phyloP scores from a whole-genome alignment of 202 grass and related monocot species.

The Panicum virgatum region DNA sequence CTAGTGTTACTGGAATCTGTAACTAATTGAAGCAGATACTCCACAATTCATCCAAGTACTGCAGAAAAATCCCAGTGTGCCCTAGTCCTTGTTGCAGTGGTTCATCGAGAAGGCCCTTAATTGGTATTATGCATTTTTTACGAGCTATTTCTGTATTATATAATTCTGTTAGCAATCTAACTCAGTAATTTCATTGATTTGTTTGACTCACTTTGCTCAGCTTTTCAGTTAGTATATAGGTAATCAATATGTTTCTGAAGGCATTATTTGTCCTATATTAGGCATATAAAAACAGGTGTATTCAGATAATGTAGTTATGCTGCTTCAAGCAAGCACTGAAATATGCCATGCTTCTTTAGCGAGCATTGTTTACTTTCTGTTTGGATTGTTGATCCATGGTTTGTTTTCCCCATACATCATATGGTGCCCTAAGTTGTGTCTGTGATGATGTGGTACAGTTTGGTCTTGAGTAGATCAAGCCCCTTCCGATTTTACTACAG shows the following conservation, averaged over 20 bases:
- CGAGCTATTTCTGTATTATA: background rate
- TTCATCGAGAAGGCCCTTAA: background rate
- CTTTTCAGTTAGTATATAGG: background rate
- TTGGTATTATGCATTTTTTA: background rate
- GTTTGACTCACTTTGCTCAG: background rate
- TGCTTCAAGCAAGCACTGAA: background rate
- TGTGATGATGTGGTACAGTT: background rate
- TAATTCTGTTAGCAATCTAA: background rate
- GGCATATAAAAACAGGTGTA: background rate
- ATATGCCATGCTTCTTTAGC: background rate
- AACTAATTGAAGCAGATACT: background rate
- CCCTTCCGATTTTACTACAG: background rate
- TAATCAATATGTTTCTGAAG: constrained; percentile 27
- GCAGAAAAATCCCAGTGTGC: background rate
- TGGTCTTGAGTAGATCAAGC: background rate
- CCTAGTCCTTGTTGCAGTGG: background rate
- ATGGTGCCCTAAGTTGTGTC: background rate
- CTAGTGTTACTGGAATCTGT: background rate
- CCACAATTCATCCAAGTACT: background rate
- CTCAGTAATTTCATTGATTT: background rate
- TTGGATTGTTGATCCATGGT: background rate
- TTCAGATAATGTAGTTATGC: background rate
- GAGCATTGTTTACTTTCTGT: background rate
- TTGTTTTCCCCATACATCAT: background rate
- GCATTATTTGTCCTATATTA: constrained; percentile 23